phyloP scores from a whole-genome alignment of 2,329 filamentous ascomycete species.

The Plenodomus tracheiphilus region DNA sequence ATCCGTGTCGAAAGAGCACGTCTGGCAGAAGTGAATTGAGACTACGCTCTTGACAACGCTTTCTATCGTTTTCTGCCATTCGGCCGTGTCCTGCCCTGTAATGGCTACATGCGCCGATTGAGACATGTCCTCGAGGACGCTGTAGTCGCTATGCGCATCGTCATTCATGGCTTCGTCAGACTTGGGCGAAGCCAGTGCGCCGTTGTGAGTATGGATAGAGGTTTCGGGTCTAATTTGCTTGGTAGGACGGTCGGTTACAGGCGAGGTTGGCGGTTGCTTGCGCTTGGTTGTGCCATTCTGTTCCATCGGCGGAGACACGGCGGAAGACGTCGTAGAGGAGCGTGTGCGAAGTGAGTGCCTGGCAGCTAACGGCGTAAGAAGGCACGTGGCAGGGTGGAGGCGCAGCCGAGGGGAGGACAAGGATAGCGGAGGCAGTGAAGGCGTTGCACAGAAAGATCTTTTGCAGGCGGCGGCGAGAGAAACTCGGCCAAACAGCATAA shows the following conservation, averaged over 20 bases:
- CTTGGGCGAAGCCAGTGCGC: constrained; percentile 23
- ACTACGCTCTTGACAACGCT: constrained; percentile 93
- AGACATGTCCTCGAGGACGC: constrained; percentile 47
- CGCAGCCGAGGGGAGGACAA: constrained; percentile 9
- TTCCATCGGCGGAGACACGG: constrained; percentile 48
- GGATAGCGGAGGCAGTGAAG: constrained; percentile 8
- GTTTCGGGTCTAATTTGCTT: constrained; percentile 59
- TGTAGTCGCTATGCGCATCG: constrained; percentile 36
- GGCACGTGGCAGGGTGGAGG: constrained; percentile 3
- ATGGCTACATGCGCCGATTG: constrained; percentile 40
- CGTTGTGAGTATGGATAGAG: constrained; percentile 45
- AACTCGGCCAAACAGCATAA: constrained; percentile 35
- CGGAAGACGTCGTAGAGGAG: constrained; percentile 5
- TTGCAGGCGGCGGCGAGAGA: constrained; percentile 34
- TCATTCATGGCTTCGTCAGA: constrained; percentile 41
- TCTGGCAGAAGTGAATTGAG: constrained; percentile 98
- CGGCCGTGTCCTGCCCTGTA: constrained; percentile 67
- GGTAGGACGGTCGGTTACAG: constrained; percentile 54
- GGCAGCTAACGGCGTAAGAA: constrained; percentile 1
- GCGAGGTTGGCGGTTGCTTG: constrained; percentile 56
- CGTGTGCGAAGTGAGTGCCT: constrained; percentile 11
- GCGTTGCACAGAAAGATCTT: constrained; percentile 28
- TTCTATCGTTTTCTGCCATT: constrained; percentile 96
- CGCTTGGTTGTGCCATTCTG: constrained; percentile 58
- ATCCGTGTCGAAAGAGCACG: constrained; percentile 97